Percentiles rank a stretch among this genome's conserved stretches.
Conservation (phyloP, 768 basidiomycete genomes). For the Podaxis pistillaris region DNA sequence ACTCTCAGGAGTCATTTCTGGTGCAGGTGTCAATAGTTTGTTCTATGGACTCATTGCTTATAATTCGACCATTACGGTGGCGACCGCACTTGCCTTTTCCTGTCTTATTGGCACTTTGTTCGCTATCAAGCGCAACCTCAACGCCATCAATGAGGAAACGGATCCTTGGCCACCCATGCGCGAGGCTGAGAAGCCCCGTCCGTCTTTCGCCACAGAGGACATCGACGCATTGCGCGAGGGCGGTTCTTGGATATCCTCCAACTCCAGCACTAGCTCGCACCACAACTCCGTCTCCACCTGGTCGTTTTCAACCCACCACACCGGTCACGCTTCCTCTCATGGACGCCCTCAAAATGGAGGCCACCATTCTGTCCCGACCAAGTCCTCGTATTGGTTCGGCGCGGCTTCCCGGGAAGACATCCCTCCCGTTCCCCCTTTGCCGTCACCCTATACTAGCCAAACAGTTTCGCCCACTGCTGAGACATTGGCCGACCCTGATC, state of each 20-base stretch:
- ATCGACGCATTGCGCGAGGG: slow-evolving; percentile 73
- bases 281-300: slow-evolving; percentile 63
- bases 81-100: slow-evolving; percentile 54
- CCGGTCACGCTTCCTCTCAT: slow-evolving; percentile 32
- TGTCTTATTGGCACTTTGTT: slow-evolving; percentile 63
- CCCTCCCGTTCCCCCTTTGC: slow-evolving; percentile 72
- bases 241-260: slow-evolving; percentile 79
- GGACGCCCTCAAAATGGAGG: slow-evolving; percentile 33
- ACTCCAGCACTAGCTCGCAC: slow-evolving; percentile 49
- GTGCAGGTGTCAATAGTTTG: slow-evolving; percentile 48
- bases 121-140: slow-evolving; percentile 63
- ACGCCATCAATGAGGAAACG: slow-evolving; percentile 46
- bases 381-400: slow-evolving; percentile 66
- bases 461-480: slow-evolving; percentile 37
- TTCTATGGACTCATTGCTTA: slow-evolving; percentile 65
- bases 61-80: slow-evolving; percentile 45
- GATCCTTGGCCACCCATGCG: slow-evolving; percentile 63
- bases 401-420: slow-evolving; percentile 43
- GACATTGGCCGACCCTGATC: slow-evolving; percentile 51
- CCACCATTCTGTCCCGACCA: slow-evolving; percentile 45
- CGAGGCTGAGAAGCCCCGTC: slow-evolving; percentile 50
- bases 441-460: slow-evolving; percentile 50
- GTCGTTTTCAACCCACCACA: slow-evolving; percentile 72
- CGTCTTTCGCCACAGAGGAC: slow-evolving; percentile 70
- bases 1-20: slow-evolving; percentile 56